Evolutionary conservation across 805 yeast genomes (phyloP), one percentile per base, ranked within the genome.

Genomic region (Lachancea sp.): DNA sequence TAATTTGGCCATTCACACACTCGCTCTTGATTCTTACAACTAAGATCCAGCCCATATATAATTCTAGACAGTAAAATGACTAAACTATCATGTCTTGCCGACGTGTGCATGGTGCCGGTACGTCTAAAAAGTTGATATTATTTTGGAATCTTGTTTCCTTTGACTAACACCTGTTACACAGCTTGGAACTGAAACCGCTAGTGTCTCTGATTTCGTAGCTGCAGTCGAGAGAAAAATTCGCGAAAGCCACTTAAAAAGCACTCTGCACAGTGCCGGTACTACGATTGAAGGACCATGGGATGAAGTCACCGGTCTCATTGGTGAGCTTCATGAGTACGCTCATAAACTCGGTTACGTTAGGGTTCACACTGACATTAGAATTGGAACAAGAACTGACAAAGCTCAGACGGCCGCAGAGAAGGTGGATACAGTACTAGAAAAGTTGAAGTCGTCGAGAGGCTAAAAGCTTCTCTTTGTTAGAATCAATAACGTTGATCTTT

Each of bases 251-350:
- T 67, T 88, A 44, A 72, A 79, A 41, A 79, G 82, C 50, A 79
- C 85, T 1, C 68, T 88, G 48, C 96, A 88, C 65, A 83, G 95
- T 54, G 96, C 96, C 2, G 96, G 96, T 2, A 88, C 96, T 6
- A 87, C 96, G 1, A 80, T 84, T 54, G 79, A 85, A 56, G 96
- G 96, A 1, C 89, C 88, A n/a, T 89, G 96, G 96, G 79, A 80
- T 56, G 89, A 84, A 45, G 96, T 89, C 1, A 82, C 81, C 79
- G 77, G 72, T 29, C 66, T 86, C 43, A 82, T 88, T 55, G 96
- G 96, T 7, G 75, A 77, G 53, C 67, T 87, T 55, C 96, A 88
- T 58, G 81, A 82, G 57, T 69, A 70, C 37, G 74, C 85, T 43
- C 96, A 88, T 57, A 71, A 72, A 3, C 70, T 75, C 52, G 95